A percentile compares a stretch with the other conserved stretches of the same genome.
phyloP scores from a whole-genome alignment of 306 rosid species.

The Luffa aegyptiaca region DNA sequence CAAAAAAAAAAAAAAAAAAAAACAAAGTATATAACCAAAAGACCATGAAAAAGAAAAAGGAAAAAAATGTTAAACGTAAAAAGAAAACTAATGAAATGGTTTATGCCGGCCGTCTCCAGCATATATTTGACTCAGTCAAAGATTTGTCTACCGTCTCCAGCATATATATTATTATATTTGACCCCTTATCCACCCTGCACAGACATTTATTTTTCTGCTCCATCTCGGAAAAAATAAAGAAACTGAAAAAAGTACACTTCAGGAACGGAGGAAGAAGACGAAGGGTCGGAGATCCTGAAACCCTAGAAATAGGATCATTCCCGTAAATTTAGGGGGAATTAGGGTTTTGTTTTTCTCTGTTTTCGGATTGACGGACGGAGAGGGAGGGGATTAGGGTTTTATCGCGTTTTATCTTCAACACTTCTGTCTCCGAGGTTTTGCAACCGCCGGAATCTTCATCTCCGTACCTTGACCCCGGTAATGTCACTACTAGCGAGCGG shows the following conservation, averaged over 20 bases:
- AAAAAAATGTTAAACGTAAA: no score
- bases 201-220: not conserved
- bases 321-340: constrained; percentile 16
- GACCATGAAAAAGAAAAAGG: no score
- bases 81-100: no score
- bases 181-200: constrained; percentile 4
- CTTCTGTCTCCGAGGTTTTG: constrained; percentile 90
- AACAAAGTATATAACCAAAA: no score
- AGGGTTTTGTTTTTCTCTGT: not conserved
- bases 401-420: constrained; percentile 53
- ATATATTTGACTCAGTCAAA: no score
- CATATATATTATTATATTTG: no score
- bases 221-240: not conserved
- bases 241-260: not conserved
- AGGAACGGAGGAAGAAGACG: not conserved
- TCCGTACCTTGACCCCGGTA: constrained; percentile 71
- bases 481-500: constrained; percentile 61
- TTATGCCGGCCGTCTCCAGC: no score
- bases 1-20: no score
- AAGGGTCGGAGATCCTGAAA: not conserved
- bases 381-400: constrained; percentile 7
- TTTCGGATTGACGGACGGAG: not conserved
- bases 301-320: not conserved
- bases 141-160: constrained; percentile 1
- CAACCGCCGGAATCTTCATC: constrained; percentile 99